Base-by-base conservation (phyloP, 2,329 filamentous ascomycete species). In the Simplicillium aogashimaense region DNA sequence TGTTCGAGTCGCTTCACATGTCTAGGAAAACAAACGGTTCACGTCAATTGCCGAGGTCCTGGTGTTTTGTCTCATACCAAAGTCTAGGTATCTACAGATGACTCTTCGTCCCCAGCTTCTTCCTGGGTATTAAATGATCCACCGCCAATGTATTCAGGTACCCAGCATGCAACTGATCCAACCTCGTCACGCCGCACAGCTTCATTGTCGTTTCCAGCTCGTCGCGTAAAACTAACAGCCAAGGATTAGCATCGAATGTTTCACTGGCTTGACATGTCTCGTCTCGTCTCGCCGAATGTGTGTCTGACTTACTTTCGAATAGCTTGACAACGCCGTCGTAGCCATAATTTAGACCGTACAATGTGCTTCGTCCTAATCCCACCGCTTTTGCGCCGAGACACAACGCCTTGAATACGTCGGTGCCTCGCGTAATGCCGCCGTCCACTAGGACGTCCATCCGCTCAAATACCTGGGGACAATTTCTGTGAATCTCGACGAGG, bases 131-230 rank as follows among this genome's bases (percentile, higher is more conserved):
- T 34, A 70, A 47, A 42, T 70, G 65, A 44, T 72, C 68, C 5
- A 72, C 59, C 2, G 61, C 64, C n/a, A 62, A 53, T 0, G 69
- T 71, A 42, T 81, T 79, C 17, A 83, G 56, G 53, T 81, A 61
- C 0, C 78, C 76, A 1, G 78, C 76, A 46, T 79, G 71, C 5
- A 78, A 66, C 51, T 81, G 67, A 39, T 72, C 66, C 9, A 83
- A 57, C 45, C 73, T 68, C 1, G 75, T 81, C 29, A 83, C 66
- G 2, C 80, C 80, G 42, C 79, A 72, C 54, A 82, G 67, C 18
- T 72, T 69, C 79, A 83, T 83, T 2, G 77, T 76, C 2, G 74
- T 80, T 47, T 78, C 71, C 4, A 83, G 55, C 53, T 84, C 79
- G 44, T 83, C 78, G 39, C 64, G 64, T 13, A 77, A 46, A 13